phyloP scores from a whole-genome alignment of 257 asterid species.

The Henckelia pumila region DNA sequence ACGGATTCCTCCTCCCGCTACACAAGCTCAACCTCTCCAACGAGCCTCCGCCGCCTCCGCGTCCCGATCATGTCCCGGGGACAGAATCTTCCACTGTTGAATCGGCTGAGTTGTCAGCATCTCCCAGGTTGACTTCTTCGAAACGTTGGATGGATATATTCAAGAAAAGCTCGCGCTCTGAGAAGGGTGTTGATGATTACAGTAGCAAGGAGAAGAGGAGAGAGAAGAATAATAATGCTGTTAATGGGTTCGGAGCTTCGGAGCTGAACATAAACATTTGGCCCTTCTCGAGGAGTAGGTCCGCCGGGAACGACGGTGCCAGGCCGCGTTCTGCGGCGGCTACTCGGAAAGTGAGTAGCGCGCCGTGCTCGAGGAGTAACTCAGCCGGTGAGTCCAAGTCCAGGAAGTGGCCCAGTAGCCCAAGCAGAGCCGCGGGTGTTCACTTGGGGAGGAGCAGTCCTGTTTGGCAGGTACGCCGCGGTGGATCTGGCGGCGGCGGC shows the following conservation, averaged over 20 bases:
- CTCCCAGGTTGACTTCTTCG: conserved; percentile 49
- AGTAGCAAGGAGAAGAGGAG: conserved; percentile 41
- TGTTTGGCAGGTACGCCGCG: conserved; percentile 82
- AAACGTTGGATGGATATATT: conserved; percentile 86
- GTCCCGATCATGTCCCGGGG: conserved; percentile 23
- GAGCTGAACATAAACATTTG: conserved; percentile 96
- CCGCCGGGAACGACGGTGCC: conserved; percentile 93
- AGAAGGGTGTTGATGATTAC: conserved; percentile 5
- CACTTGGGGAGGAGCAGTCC: conserved; percentile 85
- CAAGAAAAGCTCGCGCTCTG: conserved; percentile 35
- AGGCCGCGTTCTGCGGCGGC: conserved; percentile 56
- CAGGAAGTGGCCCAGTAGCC: conserved; percentile 73
- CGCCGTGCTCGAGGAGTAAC: conserved; percentile 97
- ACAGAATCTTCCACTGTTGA: conserved; percentile 20
- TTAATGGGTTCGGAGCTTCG: conserved; percentile 38
- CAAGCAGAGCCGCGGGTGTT: conserved; percentile 59
- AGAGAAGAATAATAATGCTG: conserved; percentile 49
- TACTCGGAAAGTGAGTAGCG: conserved; percentile 78
- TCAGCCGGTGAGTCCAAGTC: conserved; percentile 86
- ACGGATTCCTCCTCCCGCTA: conserved; percentile 82
- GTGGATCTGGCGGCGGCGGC: conserved; percentile 2
- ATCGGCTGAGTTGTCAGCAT: conserved; percentile 27
- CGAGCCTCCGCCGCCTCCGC: conserved; percentile 18
- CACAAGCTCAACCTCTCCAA: conserved; percentile 44
- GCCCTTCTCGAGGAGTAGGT: conserved; percentile 91